phyloP scores from a whole-genome alignment of 352 stramenopile genomes.

The Phytophthora cryptogea region DNA sequence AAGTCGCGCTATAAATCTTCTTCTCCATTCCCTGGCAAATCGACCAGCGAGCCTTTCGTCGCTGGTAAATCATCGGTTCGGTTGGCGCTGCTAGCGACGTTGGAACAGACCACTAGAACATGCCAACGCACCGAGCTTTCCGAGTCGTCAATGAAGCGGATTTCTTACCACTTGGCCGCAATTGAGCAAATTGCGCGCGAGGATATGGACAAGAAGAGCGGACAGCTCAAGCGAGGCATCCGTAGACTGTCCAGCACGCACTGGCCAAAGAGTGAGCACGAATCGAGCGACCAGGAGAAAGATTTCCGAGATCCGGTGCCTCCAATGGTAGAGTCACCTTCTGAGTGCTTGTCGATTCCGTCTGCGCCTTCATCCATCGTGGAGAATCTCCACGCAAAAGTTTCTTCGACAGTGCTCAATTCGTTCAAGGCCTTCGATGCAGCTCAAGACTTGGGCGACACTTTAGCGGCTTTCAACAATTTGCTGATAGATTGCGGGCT shows the following conservation, averaged over 20 bases:
- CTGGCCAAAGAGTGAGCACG: conserved; percentile 14
- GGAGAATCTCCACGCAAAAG: conserved; percentile 10
- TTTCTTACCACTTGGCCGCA: conserved; percentile 60
- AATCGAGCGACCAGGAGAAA: conserved; percentile 17
- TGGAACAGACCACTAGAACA: conserved; percentile 51
- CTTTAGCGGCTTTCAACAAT: conserved; percentile 45
- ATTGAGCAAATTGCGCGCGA: conserved; percentile 65
- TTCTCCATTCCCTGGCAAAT: conserved; percentile 3
- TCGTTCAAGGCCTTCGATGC: conserved; percentile 62
- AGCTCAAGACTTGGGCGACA: conserved; percentile 56
- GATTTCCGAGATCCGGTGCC: conserved; percentile 5
- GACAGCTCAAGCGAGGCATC: conserved; percentile 29
- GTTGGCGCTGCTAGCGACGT: conserved; percentile 41
- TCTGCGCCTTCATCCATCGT: conserved; percentile 4
- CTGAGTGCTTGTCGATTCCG: conserved; percentile 15
- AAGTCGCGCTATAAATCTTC: conserved; percentile 2
- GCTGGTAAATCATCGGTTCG: conserved; percentile 33
- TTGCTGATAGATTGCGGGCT: conserved; percentile 53
- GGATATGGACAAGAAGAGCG: conserved; percentile 52
- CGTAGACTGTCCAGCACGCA: conserved; percentile 42
- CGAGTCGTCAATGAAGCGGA: conserved; percentile 57
- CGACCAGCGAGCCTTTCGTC: conserved; percentile 19
- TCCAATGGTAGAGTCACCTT: conserved; percentile 1
- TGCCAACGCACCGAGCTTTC: conserved; percentile 58
- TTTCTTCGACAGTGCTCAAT: conserved; percentile 32